These are phyloP conservation scores for Mycosarcoma mackinlayi DNA, from an alignment of 1,284 basidiomycete species.

Conservation along the genomic window DNA sequence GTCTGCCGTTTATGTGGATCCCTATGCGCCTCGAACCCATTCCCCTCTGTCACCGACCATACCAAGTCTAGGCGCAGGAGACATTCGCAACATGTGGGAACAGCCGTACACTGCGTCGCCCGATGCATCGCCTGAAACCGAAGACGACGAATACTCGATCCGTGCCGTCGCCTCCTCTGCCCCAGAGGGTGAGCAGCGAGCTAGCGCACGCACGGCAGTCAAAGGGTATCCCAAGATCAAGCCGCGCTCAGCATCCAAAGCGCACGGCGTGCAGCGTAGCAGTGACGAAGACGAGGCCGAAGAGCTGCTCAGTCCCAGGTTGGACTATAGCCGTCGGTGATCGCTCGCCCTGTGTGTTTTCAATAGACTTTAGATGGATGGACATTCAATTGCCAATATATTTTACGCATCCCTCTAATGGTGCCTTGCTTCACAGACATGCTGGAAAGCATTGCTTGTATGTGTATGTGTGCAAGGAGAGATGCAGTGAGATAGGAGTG, in stretches of 20 bases:
- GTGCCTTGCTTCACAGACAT: background rate
- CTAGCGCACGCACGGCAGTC: constrained; percentile 14
- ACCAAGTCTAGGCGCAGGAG: constrained; percentile 18
- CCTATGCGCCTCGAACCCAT: constrained; percentile 28
- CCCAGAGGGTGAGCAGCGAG: constrained; percentile 1
- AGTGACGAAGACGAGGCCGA: constrained; percentile 42
- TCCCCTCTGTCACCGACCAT: constrained; percentile 38
- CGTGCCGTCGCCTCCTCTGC: constrained; percentile 28
- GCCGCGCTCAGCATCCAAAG: constrained; percentile 23
- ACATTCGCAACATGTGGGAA: constrained; percentile 39
- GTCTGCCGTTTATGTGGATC: constrained; percentile 27
- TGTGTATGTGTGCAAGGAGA: too few relatives aligned
- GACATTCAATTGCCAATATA: constrained; percentile 11
- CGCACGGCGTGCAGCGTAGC: constrained; percentile 3
- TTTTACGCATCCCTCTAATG: too few relatives aligned
- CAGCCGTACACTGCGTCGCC: constrained; percentile 31
- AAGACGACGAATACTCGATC: constrained; percentile 38
- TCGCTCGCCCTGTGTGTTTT: background rate
- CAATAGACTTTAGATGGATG: constrained; percentile 7
- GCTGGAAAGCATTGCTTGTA: too few relatives aligned
- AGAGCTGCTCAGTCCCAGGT: constrained; percentile 41
- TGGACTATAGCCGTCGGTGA: constrained; percentile 14
- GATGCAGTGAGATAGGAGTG: too few relatives aligned
- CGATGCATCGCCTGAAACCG: constrained; percentile 23
- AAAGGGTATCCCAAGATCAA: constrained; percentile 41